Evolutionary conservation across 257 asterid species (phyloP).

Genomic region (Vinca minor): DNA sequence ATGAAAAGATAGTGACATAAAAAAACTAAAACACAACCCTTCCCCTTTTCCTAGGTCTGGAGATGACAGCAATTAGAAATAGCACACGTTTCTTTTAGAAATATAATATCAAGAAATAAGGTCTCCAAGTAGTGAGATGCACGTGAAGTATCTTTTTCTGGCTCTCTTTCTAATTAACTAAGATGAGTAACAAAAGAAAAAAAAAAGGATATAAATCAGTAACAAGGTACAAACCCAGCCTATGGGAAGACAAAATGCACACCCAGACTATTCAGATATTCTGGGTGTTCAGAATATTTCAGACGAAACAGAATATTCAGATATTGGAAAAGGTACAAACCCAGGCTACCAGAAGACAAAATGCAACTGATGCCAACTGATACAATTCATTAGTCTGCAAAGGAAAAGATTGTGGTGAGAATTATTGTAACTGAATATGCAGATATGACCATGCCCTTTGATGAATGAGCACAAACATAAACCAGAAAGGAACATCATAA

Average conservation of each 20-base stretch:
- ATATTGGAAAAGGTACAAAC: constrained; percentile 41
- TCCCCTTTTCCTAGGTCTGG: background rate
- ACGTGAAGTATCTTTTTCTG: background rate
- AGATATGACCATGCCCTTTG: background rate
- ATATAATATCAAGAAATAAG: no score
- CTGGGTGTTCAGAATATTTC: no score
- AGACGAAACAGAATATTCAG: no score
- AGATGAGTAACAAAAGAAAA: no score
- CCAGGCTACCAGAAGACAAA: constrained; percentile 98
- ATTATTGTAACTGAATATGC: background rate
- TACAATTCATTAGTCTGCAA: constrained; percentile 94
- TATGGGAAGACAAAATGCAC: no score
- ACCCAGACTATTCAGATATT: no score
- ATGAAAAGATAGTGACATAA: background rate
- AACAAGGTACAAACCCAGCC: no score
- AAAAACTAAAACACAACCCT: background rate
- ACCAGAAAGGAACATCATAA: background rate
- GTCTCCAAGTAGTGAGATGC: background rate
- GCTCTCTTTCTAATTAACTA: background rate
- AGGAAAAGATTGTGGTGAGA: constrained; percentile 15
- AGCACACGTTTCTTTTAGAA: no score
- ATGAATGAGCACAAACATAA: background rate
- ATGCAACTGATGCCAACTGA: constrained; percentile 93
- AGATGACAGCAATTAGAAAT: background rate
- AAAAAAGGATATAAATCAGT: no score